These are phyloP conservation scores for Lachnellula arida DNA, from an alignment of 2,329 filamentous ascomycete genomes.

Conservation along the genomic window DNA sequence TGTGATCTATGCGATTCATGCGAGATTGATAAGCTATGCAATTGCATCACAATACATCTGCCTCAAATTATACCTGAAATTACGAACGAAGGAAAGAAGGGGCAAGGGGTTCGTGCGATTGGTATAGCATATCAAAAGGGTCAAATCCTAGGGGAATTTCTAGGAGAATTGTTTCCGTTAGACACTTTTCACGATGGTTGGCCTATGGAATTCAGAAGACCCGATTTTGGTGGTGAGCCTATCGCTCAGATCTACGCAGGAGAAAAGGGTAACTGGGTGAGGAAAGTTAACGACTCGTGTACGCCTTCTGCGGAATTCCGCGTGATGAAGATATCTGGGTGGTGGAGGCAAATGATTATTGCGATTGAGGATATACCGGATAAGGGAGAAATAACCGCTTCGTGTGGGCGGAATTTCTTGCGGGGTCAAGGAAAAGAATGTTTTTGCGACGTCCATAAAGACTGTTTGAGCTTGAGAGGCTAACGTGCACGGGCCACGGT, in stretches of 20 bases:
- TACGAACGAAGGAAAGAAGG: slow-evolving; percentile 4
- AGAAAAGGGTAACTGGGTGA: slow-evolving; percentile 6
- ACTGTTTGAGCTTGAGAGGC: neutral
- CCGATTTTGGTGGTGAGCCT: slow-evolving; percentile 7
- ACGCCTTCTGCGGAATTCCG: slow-evolving; percentile 1
- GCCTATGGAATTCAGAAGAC: slow-evolving; percentile 9
- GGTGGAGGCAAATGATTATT: slow-evolving; percentile 8
- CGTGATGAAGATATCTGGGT: slow-evolving; percentile 7
- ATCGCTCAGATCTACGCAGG: slow-evolving; percentile 5
- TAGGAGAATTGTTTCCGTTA: slow-evolving; percentile 6
- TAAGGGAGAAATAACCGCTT: slow-evolving; percentile 7
- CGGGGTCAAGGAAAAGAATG: slow-evolving; percentile 3
- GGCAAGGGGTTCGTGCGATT: slow-evolving; percentile 4
- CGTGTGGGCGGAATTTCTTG: slow-evolving; percentile 1
- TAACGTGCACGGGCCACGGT: neutral
- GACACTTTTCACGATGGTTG: slow-evolving; percentile 2
- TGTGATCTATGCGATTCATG: slow-evolving; percentile 2
- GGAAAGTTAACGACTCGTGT: slow-evolving; percentile 8
- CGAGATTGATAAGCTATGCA: neutral
- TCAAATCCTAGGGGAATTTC: slow-evolving; percentile 7
- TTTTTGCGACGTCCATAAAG: slow-evolving; percentile 1
- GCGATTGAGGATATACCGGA: slow-evolving; percentile 5
- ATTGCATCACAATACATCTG: slow-evolving; percentile 2
- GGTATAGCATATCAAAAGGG: slow-evolving; percentile 1
- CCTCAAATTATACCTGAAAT: neutral